These are phyloP conservation scores for Hemileccinum impolitum DNA, from an alignment of 768 basidiomycete species.

Conservation along the genomic window DNA sequence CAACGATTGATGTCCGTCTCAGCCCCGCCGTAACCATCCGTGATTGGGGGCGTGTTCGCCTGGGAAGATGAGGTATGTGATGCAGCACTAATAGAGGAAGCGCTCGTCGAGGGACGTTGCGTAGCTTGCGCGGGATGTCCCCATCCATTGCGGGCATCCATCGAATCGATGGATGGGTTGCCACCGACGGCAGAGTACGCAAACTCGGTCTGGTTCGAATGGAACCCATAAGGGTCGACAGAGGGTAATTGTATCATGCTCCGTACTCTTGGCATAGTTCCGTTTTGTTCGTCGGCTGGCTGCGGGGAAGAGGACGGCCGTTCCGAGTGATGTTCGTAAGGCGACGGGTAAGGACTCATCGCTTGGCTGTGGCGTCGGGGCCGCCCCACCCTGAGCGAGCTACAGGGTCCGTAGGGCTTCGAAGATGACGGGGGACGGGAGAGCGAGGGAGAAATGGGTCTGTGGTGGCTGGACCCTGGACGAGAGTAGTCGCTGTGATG, in stretches of 20 bases:
- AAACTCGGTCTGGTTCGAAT: constrained; percentile 70
- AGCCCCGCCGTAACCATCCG: constrained; percentile 55
- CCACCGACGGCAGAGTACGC: constrained; percentile 68
- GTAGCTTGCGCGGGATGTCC: constrained; percentile 29
- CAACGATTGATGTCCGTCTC: constrained; percentile 82
- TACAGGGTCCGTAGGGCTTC: constrained; percentile 45
- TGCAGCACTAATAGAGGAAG: constrained; percentile 73
- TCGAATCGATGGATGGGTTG: constrained; percentile 35
- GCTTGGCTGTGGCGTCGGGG: constrained; percentile 81
- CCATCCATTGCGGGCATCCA: constrained; percentile 45
- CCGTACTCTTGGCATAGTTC: constrained; percentile 64
- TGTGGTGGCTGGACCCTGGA: constrained; percentile 71
- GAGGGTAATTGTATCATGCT: constrained; percentile 82
- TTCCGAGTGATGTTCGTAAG: constrained; percentile 68
- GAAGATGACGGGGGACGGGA: constrained; percentile 70
- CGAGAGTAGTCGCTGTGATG: constrained; percentile 62
- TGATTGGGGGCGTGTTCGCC: constrained; percentile 76
- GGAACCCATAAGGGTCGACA: constrained; percentile 66
- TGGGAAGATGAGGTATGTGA: constrained; percentile 76
- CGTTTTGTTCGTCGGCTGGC: constrained; percentile 48
- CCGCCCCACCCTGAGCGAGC: constrained; percentile 66
- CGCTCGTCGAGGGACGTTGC: constrained; percentile 66
- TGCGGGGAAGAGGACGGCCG: constrained; percentile 73
- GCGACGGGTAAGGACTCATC: constrained; percentile 82
- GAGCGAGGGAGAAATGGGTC: constrained; percentile 58